phyloP scores from a whole-genome alignment of 75 land plant genomes.

The Cryptomeria japonica region DNA sequence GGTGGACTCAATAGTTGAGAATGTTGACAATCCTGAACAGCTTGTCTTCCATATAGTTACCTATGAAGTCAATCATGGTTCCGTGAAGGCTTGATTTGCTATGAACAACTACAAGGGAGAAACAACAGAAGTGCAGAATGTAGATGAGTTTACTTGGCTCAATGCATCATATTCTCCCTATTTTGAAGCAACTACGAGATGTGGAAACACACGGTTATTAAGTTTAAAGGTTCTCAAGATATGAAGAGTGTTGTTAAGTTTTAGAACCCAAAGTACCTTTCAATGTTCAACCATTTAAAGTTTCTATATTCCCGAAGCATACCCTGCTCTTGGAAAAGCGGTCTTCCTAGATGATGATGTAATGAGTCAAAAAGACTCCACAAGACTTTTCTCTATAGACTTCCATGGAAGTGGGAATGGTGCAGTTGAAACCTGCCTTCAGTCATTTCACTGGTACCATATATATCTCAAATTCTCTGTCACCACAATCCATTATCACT shows the following conservation, averaged over 20 bases:
- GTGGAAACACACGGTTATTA: constrained; percentile 45
- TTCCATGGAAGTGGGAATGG: constrained; percentile 89
- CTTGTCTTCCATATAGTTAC: too few species aligned
- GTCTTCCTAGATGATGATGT: constrained; percentile 95
- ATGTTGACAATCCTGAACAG: too few species aligned
- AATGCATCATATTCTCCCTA: constrained; percentile 83
- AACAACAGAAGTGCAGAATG: constrained; percentile 43
- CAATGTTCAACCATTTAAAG: constrained; percentile 77
- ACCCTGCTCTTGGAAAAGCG: constrained; percentile 73
- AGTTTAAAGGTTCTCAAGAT: constrained; percentile 47
- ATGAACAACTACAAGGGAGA: constrained; percentile 61
- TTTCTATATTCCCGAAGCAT: constrained; percentile 88
- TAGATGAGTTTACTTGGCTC: constrained; percentile 44
- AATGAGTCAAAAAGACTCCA: constrained; percentile 78
- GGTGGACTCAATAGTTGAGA: too few species aligned
- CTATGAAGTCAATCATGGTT: too few species aligned
- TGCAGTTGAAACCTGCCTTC: constrained; percentile 91
- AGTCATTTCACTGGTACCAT: constrained; percentile 81
- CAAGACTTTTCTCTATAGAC: constrained; percentile 68
- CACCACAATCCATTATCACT: constrained; percentile 56
- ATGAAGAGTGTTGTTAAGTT: constrained; percentile 47
- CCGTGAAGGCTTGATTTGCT: too few species aligned
- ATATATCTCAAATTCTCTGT: constrained; percentile 91
- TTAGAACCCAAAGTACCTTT: constrained; percentile 64
- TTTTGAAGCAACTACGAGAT: constrained; percentile 64